phyloP scores from a whole-genome alignment of 2,329 filamentous ascomycete species.

The Ophiostoma tasmaniense region DNA sequence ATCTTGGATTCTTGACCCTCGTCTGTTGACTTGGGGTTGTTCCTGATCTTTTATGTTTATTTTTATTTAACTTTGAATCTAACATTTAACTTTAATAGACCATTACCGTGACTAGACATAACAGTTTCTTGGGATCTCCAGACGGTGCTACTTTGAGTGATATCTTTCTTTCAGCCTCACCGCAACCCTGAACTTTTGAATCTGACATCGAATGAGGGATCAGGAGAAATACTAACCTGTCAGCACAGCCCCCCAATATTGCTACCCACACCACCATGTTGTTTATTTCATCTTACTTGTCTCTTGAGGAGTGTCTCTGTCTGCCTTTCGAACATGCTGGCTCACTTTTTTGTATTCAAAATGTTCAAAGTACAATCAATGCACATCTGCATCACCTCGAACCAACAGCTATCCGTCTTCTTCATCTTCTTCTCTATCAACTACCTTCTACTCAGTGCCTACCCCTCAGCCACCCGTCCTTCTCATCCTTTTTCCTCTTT shows the following conservation, averaged over 20 bases:
- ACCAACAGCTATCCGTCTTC: not conserved
- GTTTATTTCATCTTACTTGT: not conserved
- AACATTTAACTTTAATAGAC: no score
- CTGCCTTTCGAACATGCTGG: not conserved
- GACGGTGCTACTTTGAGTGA: not conserved
- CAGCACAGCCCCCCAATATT: not conserved
- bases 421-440: not conserved
- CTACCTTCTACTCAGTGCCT: no score
- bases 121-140: no score
- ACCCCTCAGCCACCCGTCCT: not conserved
- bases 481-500: not conserved
- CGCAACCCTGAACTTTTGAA: not conserved
- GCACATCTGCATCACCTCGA: not conserved
- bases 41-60: no score
- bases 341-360: no score
- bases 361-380: not conserved
- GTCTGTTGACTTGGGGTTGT: no score
- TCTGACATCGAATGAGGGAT: not conserved
- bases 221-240: not conserved
- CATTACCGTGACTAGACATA: no score
- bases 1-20: no score
- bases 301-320: not conserved
- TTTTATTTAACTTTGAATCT: no score
- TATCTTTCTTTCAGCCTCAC: constrained; percentile 15
- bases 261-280: not conserved